Evolutionary conservation across 2,329 filamentous ascomycete species (phyloP), one percentile per base, ranked within the genome.

Genomic region (Pezicula radicicola): DNA sequence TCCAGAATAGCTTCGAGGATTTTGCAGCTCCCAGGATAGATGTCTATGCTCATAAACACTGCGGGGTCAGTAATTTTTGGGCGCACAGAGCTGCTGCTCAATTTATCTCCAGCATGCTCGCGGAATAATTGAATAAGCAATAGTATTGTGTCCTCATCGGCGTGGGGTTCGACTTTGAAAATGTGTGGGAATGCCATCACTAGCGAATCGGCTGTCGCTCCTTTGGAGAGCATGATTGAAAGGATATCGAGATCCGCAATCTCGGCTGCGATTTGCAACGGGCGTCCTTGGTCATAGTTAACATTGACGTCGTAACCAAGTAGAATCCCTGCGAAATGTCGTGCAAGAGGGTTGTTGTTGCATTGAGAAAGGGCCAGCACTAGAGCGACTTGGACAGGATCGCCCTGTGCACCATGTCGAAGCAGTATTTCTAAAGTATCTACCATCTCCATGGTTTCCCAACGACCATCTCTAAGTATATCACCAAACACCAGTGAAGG

Each of bases 161-260:
- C 71, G 2, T 75, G 71, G 1, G 80, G 75, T 52, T 84, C 78
- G 2, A 74, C 62, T 1, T 77, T 75, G 46, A 87, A 79, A 2
- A 87, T 75, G 33, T 72, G 75, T 18, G 80, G 77, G 49, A 87
- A 79, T 0, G 79, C 79, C 52, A 73, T 66, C 0, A 75, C 76
- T 1, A 86, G 65, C 0, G 79, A 72, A 42, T 74, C 70, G 2
- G 75, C 70, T 4, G 72, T 75, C 0, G 83, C 80, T 8, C 73
- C 72, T 49, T 76, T 71, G 4, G 70, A 65, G 6, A 86, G 68
- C 19, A 87, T 70, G 44, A 73, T 68, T 45, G 66, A 68, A 2
- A 81, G 75, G 56, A 85, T 73, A 12, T 71, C 68, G 5, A 71
- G 63, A 46, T 81, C 74, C 6, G 75, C 80, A 41, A 72, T 75